Base-by-base conservation (phyloP, 2,329 filamentous ascomycete species). In the Aspergillus pseudoterreus region DNA sequence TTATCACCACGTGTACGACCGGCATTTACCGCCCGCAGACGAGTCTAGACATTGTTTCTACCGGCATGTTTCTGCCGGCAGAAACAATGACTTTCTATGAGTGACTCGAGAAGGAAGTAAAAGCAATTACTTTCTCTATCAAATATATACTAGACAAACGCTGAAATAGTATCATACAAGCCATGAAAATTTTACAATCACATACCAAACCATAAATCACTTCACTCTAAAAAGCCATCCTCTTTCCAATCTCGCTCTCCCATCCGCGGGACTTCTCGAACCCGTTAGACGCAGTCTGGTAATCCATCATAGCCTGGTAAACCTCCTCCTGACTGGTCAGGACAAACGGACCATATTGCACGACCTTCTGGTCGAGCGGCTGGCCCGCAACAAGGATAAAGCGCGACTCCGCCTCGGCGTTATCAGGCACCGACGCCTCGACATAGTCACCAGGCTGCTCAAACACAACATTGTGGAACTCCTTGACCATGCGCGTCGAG, bases 391-490 rank as follows among this genome's bases (percentile, higher is more conserved):
- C 80, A 32, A 95, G 75, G 42, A 94, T 64, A 51, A 82, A 77
- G 35, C 72, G 68, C 0, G 70, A 69, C 41, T 74, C 74, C 59
- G 82, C 78, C 33, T 80, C 78, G 0, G 87, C 88, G 42, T 78
- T 81, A 11, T 82, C 81, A 3, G 83, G 80, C 10, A 94, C 88
- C 46, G 82, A 80, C 2, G 86, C 83, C 56, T 87, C 80, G 8
- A 97, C 80, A 24, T 82, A 79, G 62, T 96, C 90, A 43, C 92
- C 92, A 24, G 82, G 77, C 57, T 85, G 82, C 63, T 90, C 86
- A 65, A 97, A 96, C 5, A 96, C 89, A 21, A 94, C 88, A 67
- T 94, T 96, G 73, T 96, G 85, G 69, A 84, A 96, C 65, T 88
- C 81, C 50, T 68, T 60, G 27, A 69, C 60, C 4, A 54, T 3